Percentiles rank a stretch among this genome's conserved stretches.
phyloP scores from a whole-genome alignment of 129 eudicot species.

The Arctium minus region DNA sequence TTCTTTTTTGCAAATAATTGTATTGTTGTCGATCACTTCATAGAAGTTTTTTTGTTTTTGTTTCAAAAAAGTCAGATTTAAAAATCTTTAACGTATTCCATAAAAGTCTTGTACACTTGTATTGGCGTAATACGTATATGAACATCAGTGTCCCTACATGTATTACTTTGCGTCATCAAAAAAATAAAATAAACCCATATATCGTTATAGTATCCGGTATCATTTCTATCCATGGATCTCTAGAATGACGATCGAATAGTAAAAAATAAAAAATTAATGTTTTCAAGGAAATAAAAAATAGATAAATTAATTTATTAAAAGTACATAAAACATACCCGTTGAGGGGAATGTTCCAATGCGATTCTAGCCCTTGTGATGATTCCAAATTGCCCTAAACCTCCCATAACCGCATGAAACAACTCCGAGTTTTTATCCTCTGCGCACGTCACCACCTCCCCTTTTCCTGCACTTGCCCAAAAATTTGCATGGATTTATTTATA shows the following conservation, averaged over 20 bases:
- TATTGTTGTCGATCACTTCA: neutral
- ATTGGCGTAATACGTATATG: neutral
- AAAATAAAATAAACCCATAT: neutral
- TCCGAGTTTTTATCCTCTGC: slow-evolving; percentile 44
- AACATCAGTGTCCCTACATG: neutral
- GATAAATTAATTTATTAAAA: neutral
- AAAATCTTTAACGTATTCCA: neutral
- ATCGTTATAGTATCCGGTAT: neutral
- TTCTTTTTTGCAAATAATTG: neutral
- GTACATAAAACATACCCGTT: slow-evolving; percentile 34
- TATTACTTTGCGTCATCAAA: neutral
- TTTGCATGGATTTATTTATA: neutral
- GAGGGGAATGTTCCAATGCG: slow-evolving; percentile 50
- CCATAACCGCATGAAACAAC: slow-evolving; percentile 54
- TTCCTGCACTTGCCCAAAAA: slow-evolving; percentile 33
- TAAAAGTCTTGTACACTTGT: neutral
- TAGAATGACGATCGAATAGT: too few species aligned
- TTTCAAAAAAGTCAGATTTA: neutral
- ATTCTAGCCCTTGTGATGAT: slow-evolving; percentile 64
- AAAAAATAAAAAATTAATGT: neutral
- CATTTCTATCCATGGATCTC: too few species aligned
- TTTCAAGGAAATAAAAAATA: neutral
- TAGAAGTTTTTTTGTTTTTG: neutral
- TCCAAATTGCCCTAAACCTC: slow-evolving; percentile 67
- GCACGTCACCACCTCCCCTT: slow-evolving; percentile 52